Evolutionary conservation across 78 protist species (phyloP).

Genomic region (Dictyostelium brefeldianum): DNA sequence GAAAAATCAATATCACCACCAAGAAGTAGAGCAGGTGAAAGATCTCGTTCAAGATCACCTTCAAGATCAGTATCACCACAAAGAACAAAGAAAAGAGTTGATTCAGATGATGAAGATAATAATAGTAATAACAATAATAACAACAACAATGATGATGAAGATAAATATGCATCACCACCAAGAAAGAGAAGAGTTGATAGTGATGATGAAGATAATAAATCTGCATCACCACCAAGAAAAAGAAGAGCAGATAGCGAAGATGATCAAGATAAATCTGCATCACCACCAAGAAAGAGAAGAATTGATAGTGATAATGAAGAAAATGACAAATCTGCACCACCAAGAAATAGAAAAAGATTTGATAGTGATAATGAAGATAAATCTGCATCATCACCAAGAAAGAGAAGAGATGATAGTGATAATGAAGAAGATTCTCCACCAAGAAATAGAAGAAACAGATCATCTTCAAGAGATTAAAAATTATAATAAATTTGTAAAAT

Average conservation of each 20-base stretch:
- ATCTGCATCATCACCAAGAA: conserved; percentile 15
- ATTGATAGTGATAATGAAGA: background rate
- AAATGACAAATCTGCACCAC: conserved; percentile 12
- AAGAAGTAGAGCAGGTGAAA: background rate
- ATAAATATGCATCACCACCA: background rate
- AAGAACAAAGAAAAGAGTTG: background rate
- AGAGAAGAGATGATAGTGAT: background rate
- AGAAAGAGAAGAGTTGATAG: background rate
- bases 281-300: conserved; percentile 29
- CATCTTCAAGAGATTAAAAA: background rate
- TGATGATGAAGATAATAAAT: no score
- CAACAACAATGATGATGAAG: background rate
- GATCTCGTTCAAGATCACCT: background rate
- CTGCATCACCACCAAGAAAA: conserved; percentile 19
- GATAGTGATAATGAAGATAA: background rate
- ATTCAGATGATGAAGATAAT: no score
- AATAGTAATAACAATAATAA: no score
- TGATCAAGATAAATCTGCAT: no score
- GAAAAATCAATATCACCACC: conserved; percentile 11
- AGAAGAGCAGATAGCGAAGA: no score
- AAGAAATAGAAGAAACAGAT: background rate
- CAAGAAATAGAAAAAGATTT: background rate
- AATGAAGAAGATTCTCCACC: background rate
- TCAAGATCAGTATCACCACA: conserved; percentile 25
- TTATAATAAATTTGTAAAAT: no score